A percentile compares a stretch with the other conserved stretches of the same genome.
phyloP scores from a whole-genome alignment of 768 basidiomycete genomes.

The Dentipellis sp. region DNA sequence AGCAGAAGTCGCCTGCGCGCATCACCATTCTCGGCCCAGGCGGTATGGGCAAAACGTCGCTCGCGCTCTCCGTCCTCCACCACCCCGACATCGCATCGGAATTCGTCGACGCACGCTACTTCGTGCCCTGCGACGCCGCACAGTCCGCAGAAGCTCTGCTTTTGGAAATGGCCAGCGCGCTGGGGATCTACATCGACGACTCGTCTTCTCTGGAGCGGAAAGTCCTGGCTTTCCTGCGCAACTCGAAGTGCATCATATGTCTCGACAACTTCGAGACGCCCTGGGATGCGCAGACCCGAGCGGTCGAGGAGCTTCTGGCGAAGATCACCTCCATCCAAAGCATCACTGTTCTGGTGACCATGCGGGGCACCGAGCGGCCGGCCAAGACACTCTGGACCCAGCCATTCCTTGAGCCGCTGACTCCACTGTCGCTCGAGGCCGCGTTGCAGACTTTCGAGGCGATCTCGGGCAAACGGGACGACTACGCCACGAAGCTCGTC shows the following conservation, averaged over 20 bases:
- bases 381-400: background rate
- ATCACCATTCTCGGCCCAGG: slow-evolving; percentile 16
- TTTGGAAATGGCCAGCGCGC: background rate
- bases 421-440: background rate
- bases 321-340: background rate
- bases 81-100: background rate
- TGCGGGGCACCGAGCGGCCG: background rate
- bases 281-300: background rate
- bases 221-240: background rate
- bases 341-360: background rate
- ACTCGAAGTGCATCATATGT: background rate
- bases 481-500: background rate
- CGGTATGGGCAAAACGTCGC: slow-evolving; percentile 9
- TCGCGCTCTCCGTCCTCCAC: slow-evolving; percentile 4
- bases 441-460: background rate
- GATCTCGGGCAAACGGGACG: background rate
- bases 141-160: background rate
- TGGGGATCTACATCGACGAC: background rate
- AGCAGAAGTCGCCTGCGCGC: slow-evolving; percentile 1
- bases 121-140: slow-evolving; percentile 4
- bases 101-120: slow-evolving; percentile 2
- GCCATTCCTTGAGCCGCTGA: background rate
- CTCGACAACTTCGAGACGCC: slow-evolving; percentile 5
- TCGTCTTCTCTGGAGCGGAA: background rate
- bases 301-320: background rate